phyloP scores from a whole-genome alignment of 805 yeast genomes.

The Ogataea ramenticola region DNA sequence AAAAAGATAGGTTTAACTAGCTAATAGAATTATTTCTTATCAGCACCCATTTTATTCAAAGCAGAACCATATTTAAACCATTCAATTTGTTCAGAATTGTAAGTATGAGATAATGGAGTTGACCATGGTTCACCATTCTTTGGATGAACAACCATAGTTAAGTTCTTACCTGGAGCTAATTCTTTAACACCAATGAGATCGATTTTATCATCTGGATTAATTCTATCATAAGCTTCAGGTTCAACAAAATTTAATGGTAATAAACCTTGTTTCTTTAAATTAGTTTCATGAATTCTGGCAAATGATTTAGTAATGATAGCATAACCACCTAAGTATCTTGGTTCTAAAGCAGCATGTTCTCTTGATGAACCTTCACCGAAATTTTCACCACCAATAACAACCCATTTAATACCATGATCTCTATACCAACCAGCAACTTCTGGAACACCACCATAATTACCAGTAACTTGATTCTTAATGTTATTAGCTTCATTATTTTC shows the following conservation, averaged over 20 bases:
- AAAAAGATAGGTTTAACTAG: too few species aligned
- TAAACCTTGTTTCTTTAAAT: slow-evolving; percentile 98
- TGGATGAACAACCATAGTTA: slow-evolving; percentile 70
- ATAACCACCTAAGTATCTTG: slow-evolving; percentile 97
- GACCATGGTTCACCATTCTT: slow-evolving; percentile 79
- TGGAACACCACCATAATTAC: slow-evolving; percentile 92
- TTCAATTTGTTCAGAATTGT: slow-evolving; percentile 93
- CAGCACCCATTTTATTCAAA: slow-evolving; percentile 73
- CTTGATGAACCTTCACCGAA: slow-evolving; percentile 99
- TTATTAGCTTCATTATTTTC: slow-evolving; percentile 93
- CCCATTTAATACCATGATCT: slow-evolving; percentile 90
- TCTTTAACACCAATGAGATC: slow-evolving; percentile 79
- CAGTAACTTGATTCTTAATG: slow-evolving; percentile 85
- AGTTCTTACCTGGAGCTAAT: slow-evolving; percentile 89
- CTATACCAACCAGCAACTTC: slow-evolving; percentile 94
- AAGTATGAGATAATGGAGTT: slow-evolving; percentile 90
- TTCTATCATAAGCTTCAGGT: slow-evolving; percentile 88
- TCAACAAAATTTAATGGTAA: slow-evolving; percentile 92
- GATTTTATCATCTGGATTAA: slow-evolving; percentile 83
- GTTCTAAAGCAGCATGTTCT: slow-evolving; percentile 99
- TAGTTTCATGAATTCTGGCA: slow-evolving; percentile 98
- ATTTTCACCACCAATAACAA: slow-evolving; percentile 97
- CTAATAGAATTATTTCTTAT: slow-evolving; percentile 9
- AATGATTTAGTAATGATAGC: slow-evolving; percentile 97
- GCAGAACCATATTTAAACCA: slow-evolving; percentile 99